Conservation (phyloP, 2,329 filamentous ascomycete species). For the Pezicula radicicola region DNA sequence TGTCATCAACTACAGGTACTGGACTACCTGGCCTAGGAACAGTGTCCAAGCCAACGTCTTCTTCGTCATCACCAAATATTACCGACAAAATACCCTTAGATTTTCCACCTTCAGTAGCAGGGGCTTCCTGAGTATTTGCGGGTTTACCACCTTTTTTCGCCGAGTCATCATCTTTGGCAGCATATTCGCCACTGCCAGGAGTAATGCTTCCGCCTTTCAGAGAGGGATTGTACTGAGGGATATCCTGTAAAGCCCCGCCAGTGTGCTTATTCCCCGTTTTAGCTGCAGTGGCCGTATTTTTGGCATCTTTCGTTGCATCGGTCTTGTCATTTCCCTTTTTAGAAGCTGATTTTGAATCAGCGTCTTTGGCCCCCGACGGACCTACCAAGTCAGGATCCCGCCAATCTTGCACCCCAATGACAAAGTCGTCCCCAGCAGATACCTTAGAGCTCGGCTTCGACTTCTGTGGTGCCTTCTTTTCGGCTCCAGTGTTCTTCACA, state of each 20-base stretch:
- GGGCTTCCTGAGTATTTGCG: constrained; percentile 15
- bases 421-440: constrained; percentile 58
- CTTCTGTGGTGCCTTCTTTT: constrained; percentile 22
- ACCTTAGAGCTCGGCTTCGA: constrained; percentile 15
- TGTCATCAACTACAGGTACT: constrained; percentile 15
- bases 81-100: constrained; percentile 43
- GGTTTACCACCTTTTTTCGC: constrained; percentile 24
- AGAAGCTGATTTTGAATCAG: constrained; percentile 16
- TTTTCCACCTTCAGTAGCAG: constrained; percentile 12
- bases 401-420: constrained; percentile 86
- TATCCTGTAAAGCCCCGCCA: constrained; percentile 24
- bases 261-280: constrained; percentile 22
- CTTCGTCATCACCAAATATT: constrained; percentile 45
- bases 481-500: constrained; percentile 31
- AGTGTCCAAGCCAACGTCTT: constrained; percentile 31
- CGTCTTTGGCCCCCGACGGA: constrained; percentile 19
- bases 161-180: constrained; percentile 13
- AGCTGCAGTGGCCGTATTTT: constrained; percentile 12
- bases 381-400: constrained; percentile 71
- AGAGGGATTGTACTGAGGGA: constrained; percentile 26
- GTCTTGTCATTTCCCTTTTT: constrained; percentile 23
- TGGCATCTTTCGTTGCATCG: constrained; percentile 18
- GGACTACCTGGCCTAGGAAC: constrained; percentile 19
- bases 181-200: constrained; percentile 71
- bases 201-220: constrained; percentile 66